phyloP scores from a whole-genome alignment of 192 early-diverging fungal genomes.

The Entrophospora sp. region DNA sequence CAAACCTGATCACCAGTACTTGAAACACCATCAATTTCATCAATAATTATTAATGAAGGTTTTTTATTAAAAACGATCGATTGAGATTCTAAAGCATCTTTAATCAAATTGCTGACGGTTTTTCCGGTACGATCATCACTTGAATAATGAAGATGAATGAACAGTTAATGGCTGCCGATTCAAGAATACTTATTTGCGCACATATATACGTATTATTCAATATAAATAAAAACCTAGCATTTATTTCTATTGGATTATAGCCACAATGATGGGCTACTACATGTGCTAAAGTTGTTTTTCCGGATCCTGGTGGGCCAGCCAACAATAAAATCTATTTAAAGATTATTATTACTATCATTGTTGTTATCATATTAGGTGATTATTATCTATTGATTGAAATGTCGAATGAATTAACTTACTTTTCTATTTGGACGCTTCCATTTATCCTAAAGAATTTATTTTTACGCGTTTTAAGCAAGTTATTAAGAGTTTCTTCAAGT shows the following conservation, averaged over 20 bases:
- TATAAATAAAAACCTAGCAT: too few species aligned
- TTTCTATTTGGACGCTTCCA: slow-evolving; percentile 51
- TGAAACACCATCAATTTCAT: slow-evolving; percentile 91
- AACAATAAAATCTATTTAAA: slow-evolving; percentile 52
- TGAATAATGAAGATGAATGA: neutral
- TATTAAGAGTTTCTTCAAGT: neutral
- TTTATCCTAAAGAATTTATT: slow-evolving; percentile 40
- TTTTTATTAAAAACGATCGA: slow-evolving; percentile 51
- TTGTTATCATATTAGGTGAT: too few species aligned
- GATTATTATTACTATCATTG: too few species aligned
- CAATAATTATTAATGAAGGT: slow-evolving; percentile 83
- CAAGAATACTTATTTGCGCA: too few species aligned
- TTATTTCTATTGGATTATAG: slow-evolving; percentile 88
- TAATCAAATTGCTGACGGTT: slow-evolving; percentile 61
- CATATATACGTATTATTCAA: too few species aligned
- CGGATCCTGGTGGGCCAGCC: slow-evolving; percentile 86
- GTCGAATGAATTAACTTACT: slow-evolving; percentile 21
- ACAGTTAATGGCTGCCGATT: too few species aligned
- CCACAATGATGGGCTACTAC: slow-evolving; percentile 83
- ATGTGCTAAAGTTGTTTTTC: slow-evolving; percentile 96
- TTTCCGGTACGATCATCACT: slow-evolving; percentile 91
- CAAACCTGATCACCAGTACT: slow-evolving; percentile 61
- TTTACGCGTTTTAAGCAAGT: neutral
- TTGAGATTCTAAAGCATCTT: slow-evolving; percentile 70
- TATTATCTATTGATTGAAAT: neutral